Base-by-base conservation (phyloP, 345 rosid species). In the Citrus mangshanensis region DNA sequence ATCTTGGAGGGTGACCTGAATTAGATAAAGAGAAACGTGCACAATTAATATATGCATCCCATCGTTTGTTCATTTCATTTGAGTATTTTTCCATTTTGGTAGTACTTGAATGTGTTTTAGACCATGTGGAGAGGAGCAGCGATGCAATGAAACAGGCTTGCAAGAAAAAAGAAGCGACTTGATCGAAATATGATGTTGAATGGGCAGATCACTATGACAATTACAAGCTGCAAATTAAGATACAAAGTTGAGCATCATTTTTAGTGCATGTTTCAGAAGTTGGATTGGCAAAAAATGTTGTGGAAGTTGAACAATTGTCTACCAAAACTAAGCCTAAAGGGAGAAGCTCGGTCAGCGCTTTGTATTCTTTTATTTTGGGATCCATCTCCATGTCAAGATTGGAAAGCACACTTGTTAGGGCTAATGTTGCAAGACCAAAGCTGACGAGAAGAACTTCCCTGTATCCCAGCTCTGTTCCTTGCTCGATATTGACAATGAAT, bases 1-100 rank as follows among this genome's bases (percentile, higher is more conserved):
- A 83, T 92, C 97, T 0, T 90, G 93, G 32, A 89, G 88, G 27
- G 73, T 88, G 34, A 92, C 93, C 91, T 91, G 85, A 66, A 10
- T 40, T 40, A 40, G 49, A 9, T 9, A 40, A 40, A 40, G 49
- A 40, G 49, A 40, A 40, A 10, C 9, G 9, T 40, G 49, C 49
- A 9, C 9, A 40, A 40, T n/a, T n/a, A 40, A 40, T 9, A 9
- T 10, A 40, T 40, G 10, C 49, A 40, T 9, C 12, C 49, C 3
- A 40, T 40, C 9, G 2, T 7, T 38, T 7, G 14, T 40, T 21
- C 19, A 27, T 24, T 65, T 32, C 28, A 28, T 12, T 40, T 40
- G 14, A 40, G 19, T 24, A 27, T 9, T 13, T 25, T 6, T 6
- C 58, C 1, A 1, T 38, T 38, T 38, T 7, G 40, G 28, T 54